Percentiles rank a stretch among this genome's conserved stretches.
These are phyloP conservation scores for Selenicereus undatus DNA, from an alignment of 148 eudicot species.

Conservation along the genomic window DNA sequence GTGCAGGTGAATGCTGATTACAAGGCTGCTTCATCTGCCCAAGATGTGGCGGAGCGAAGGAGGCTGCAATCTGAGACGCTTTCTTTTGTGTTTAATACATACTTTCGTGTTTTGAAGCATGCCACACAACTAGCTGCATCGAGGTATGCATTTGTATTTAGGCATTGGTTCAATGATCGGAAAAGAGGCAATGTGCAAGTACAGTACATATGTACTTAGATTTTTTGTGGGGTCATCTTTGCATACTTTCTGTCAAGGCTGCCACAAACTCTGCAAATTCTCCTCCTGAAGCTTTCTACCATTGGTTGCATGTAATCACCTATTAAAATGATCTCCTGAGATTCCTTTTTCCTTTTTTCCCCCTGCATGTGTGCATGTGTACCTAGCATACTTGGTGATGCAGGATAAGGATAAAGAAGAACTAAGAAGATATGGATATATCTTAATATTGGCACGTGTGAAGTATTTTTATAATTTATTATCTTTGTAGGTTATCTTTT, in stretches of 20 bases:
- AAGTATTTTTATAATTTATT: too few relatives aligned
- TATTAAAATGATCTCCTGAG: background rate
- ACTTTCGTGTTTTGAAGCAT: constrained; percentile 80
- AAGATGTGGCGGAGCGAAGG: constrained; percentile 64
- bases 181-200: background rate
- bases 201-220: background rate
- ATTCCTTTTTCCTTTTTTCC: background rate
- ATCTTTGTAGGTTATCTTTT: too few relatives aligned
- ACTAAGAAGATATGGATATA: too few relatives aligned
- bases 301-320: background rate
- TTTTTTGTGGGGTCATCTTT: background rate
- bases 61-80: constrained; percentile 75
- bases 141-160: constrained; percentile 34
- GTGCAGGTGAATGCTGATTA: constrained; percentile 82
- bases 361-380: too few relatives aligned
- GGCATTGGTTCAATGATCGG: background rate
- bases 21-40: constrained; percentile 69
- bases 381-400: too few relatives aligned
- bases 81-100: constrained; percentile 70
- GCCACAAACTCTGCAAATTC: background rate
- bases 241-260: background rate
- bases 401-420: too few relatives aligned
- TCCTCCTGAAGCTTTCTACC: background rate
- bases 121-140: constrained; percentile 36
- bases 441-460: too few relatives aligned